Base-by-base conservation (phyloP, 306 rosid genomes). In the Herpetospermum pedunculosum region DNA sequence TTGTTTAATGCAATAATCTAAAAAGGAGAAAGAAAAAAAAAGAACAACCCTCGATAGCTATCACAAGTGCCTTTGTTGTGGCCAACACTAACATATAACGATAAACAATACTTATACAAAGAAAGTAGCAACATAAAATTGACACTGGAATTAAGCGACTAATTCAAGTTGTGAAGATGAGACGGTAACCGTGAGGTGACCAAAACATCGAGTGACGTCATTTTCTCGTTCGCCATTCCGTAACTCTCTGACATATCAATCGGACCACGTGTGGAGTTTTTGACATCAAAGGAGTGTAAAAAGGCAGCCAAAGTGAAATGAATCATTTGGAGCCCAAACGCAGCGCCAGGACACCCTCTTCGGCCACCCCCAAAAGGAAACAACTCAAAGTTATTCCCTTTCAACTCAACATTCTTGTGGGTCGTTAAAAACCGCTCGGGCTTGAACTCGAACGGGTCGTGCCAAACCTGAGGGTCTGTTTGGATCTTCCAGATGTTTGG, bases 401-500 rank as follows among this genome's bases (percentile, higher is more conserved):
- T 68, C 1, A 76, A 4, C 0, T 83, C 85, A 0, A 77, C 32
- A 8, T 13, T 23, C 40, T 62, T 76, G 16, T 85, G 81, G 0
- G 71, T 63, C 0, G 75, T 69, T 0, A 85, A 73, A 26, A 85
- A 85, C 41, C 88, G 80, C 70, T 85, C 82, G 0, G 84, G 88
- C 3, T 11, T 65, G 60, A 84, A 84, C 63, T 72, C 21, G 1
- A 55, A 40, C 0, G 86, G 82, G 3, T 80, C 73, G 1, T 58
- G 7, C 80, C 83, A 85, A 0, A 63, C 58, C 0, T 1, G 2
- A 0, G 84, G 82, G 68, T 83, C 84, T 1, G 65, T 63, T 18
- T 83, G 89, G 8, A 87, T 46, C 81, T 89, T 86, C 4, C 78
- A 46, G 6, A 85, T 2, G 71, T 89, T 85, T 0, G 78, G 48